These are phyloP conservation scores for Oenanthe javanica DNA, from an alignment of 140 eudicot genomes.

Conservation along the genomic window DNA sequence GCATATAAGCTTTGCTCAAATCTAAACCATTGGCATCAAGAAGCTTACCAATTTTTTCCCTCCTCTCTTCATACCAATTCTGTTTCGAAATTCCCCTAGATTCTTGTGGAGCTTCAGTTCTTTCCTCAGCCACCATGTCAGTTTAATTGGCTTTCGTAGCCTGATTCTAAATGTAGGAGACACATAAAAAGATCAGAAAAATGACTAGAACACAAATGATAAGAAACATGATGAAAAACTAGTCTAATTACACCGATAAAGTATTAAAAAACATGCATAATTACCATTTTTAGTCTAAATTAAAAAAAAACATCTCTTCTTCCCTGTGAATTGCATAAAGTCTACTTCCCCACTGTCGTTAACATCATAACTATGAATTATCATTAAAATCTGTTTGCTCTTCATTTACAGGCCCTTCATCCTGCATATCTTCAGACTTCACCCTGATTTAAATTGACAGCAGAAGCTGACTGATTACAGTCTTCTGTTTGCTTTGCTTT, in stretches of 20 bases:
- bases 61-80: constrained; percentile 32
- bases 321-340: constrained; percentile 56
- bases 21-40: constrained; percentile 90
- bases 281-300: constrained; percentile 68
- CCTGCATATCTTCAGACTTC: constrained; percentile 16
- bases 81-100: constrained; percentile 77
- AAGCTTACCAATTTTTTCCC: constrained; percentile 69
- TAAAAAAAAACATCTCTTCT: constrained; percentile 65
- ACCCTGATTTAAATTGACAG: constrained; percentile 18
- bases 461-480: constrained; percentile 16
- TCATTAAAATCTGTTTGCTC: constrained; percentile 30
- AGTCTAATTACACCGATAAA: neutral
- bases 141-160: constrained; percentile 88
- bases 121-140: constrained; percentile 87
- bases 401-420: constrained; percentile 26
- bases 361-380: constrained; percentile 10
- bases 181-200: neutral
- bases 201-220: neutral
- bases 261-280: neutral
- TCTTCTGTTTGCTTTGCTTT: constrained; percentile 16
- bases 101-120: constrained; percentile 71
- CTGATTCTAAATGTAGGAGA: constrained; percentile 45
- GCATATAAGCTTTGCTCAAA: constrained; percentile 80
- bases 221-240: neutral
- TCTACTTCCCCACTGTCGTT: constrained; percentile 45